Conservation (phyloP, 129 eudicot genomes). For the Flaveria sonorensis region DNA sequence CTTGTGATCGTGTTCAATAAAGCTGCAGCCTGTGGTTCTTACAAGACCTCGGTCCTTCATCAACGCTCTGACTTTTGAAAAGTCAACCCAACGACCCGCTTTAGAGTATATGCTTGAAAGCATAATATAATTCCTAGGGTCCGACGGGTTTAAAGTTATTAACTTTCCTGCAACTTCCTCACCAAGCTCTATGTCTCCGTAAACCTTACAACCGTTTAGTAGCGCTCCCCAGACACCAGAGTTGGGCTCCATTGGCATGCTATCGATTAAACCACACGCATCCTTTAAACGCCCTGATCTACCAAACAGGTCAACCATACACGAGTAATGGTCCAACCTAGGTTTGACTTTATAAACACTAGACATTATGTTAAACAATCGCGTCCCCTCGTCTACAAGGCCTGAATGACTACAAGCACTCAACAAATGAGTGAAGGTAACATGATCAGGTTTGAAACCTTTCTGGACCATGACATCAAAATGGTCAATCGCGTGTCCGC, state of each 20-base stretch:
- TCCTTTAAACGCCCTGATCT: slow-evolving; percentile 47
- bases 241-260: slow-evolving; percentile 63
- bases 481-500: slow-evolving; percentile 43
- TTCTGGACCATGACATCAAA: slow-evolving; percentile 44
- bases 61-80: slow-evolving; percentile 41
- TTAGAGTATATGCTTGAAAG: slow-evolving; percentile 49
- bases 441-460: slow-evolving; percentile 58
- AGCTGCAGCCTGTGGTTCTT: slow-evolving; percentile 45
- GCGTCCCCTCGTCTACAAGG: slow-evolving; percentile 50
- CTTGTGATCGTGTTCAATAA: slow-evolving; percentile 41
- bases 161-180: slow-evolving; percentile 46
- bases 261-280: slow-evolving; percentile 37
- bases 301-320: slow-evolving; percentile 58
- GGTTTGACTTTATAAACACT: slow-evolving; percentile 42
- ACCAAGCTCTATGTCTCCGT: slow-evolving; percentile 46
- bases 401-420: slow-evolving; percentile 66
- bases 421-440: slow-evolving; percentile 58
- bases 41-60: slow-evolving; percentile 43
- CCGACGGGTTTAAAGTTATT: slow-evolving; percentile 40
- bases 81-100: slow-evolving; percentile 53
- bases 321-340: slow-evolving; percentile 55
- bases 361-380: slow-evolving; percentile 40
- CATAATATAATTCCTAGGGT: slow-evolving; percentile 56
- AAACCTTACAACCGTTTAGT: slow-evolving; percentile 53
- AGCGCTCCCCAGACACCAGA: slow-evolving; percentile 63